Evolutionary conservation across 2,329 filamentous ascomycete genomes (phyloP).

Genomic region (Emmonsiellopsis sp.): DNA sequence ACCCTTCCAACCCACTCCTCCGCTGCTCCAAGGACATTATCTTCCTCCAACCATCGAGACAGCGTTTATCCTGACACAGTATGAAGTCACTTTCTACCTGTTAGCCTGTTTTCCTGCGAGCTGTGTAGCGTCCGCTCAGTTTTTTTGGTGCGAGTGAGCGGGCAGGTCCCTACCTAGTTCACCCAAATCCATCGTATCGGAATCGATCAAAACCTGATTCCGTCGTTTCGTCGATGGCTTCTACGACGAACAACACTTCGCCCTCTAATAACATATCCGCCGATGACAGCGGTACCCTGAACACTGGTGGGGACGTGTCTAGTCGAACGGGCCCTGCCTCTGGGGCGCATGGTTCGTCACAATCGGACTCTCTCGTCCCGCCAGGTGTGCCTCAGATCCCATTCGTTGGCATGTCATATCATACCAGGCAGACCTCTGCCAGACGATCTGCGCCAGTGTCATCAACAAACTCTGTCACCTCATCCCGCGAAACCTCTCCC

Average conservation of each 20-base stretch:
- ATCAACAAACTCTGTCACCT: slow-evolving; percentile 34
- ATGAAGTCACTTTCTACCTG: background rate
- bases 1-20: background rate
- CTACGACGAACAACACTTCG: background rate
- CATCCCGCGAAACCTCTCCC: slow-evolving; percentile 42
- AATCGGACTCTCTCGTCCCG: background rate
- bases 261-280: background rate
- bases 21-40: background rate
- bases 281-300: background rate
- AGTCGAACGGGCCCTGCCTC: background rate
- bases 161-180: slow-evolving; percentile 2
- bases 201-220: background rate
- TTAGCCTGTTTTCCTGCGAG: background rate
- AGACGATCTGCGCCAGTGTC: slow-evolving; percentile 26
- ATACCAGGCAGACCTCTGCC: slow-evolving; percentile 11
- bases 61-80: background rate
- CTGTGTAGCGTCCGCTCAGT: background rate
- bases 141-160: background rate
- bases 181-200: background rate
- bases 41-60: background rate
- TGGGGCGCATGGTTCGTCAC: background rate
- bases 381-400: background rate
- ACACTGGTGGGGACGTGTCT: background rate
- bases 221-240: background rate
- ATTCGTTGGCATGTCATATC: slow-evolving; percentile 1